Base-by-base conservation (phyloP, 2,329 filamentous ascomycete genomes). In the Aspergillus sp. region DNA sequence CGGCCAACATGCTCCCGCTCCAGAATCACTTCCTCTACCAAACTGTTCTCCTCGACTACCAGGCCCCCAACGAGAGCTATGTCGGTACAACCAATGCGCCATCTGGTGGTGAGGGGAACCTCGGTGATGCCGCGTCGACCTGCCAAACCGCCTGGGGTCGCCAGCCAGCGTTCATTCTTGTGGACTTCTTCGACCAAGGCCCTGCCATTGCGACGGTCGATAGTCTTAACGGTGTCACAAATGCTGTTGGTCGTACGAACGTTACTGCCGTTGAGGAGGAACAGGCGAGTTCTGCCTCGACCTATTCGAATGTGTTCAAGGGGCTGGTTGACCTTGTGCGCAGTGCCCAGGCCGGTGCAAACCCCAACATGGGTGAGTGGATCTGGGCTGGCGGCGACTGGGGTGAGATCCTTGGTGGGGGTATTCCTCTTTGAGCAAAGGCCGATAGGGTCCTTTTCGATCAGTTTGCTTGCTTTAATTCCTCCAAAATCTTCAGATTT, bases 21-120 rank as follows among this genome's bases (percentile, higher is more conserved):
- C 83, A 91, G 80, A 95, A 95, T 81, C 91, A 95, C 79, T 94
- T 95, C 80, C 83, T 90, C 57, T 88, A 93, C 79, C 60, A 77
- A 72, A 5, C 72, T 87, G 56, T 58, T 23, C 74, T 81, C 19
- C 75, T 83, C 4, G 81, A 81, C 62, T 85, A 91, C 69, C 77
- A 85, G 65, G 79, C 87, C 46, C 89, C 90, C 2, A 85, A 90
- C 66, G 80, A 84, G n/a, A 81, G 79, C 64, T 81, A 84, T 68
- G 84, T 90, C 65, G 77, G 79, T 8, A 84, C 81, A 9, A 92
- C 90, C 46, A 94, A 94, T 74, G 87, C 84, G 41, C 80, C 87
- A 8, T 81, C 77, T 11, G 87, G 84, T 3, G 79, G 78, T 3
- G 74, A 74, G 0, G 90, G 90, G 7, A 81, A 80, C 49, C 71